Percentiles rank a stretch among this genome's conserved stretches.
Evolutionary conservation across 805 yeast genomes (phyloP).

Genomic region (Lachancea mirantina): DNA sequence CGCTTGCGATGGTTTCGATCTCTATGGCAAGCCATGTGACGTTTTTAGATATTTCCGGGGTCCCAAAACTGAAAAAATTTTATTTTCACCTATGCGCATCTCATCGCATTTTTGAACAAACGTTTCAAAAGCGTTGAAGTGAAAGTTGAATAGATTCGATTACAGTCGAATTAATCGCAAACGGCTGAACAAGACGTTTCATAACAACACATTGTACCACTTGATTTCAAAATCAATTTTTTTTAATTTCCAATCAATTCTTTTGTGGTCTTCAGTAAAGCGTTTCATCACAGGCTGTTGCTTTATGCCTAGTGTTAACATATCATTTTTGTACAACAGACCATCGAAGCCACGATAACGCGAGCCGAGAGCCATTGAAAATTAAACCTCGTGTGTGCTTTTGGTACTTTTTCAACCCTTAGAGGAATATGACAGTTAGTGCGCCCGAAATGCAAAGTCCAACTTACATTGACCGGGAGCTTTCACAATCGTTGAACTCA

Average conservation of each 20-base stretch:
- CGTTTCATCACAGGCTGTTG: constrained; percentile 1
- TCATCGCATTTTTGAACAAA: no score
- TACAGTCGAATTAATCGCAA: no score
- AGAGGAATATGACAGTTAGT: constrained; percentile 30
- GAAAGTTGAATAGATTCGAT: no score
- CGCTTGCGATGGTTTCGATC: no score
- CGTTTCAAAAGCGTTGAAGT: no score
- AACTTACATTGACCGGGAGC: constrained; percentile 65
- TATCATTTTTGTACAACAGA: constrained; percentile 18
- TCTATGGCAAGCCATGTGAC: no score
- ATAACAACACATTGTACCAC: no score
- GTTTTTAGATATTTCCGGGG: no score
- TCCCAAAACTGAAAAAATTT: no score
- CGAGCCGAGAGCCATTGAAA: neutral
- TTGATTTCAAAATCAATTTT: neutral
- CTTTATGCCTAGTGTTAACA: constrained; percentile 18
- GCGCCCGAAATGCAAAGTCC: constrained; percentile 33
- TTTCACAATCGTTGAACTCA: constrained; percentile 75
- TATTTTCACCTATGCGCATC: no score
- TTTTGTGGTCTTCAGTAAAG: constrained; percentile 6
- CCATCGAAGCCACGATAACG: constrained; percentile 22
- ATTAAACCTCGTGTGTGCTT: neutral
- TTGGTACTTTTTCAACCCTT: neutral
- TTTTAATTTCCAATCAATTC: constrained; percentile 2
- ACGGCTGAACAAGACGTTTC: no score